Percentiles rank a stretch among this genome's conserved stretches.
Evolutionary conservation across 495 filamentous ascomycete species (phyloP).

Genomic region (Penicillium crystallinum): DNA sequence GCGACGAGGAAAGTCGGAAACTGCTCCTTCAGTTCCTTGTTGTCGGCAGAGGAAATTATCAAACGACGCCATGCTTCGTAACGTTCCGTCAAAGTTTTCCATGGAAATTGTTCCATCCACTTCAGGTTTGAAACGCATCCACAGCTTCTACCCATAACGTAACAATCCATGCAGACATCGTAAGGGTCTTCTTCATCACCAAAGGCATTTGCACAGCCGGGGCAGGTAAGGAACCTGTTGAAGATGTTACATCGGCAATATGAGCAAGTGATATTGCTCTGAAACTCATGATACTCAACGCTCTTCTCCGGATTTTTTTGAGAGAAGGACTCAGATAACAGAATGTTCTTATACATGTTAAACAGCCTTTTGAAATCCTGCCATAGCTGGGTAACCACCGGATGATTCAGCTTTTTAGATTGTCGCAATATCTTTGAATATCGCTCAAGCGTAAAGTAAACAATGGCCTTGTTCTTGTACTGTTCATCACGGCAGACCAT

Average conservation of each 20-base stretch:
- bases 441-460: conserved; percentile 75
- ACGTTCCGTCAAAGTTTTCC: conserved; percentile 68
- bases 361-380: conserved; percentile 79
- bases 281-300: conserved; percentile 68
- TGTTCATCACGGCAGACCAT: conserved; percentile 97
- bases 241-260: conserved; percentile 97
- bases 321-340: conserved; percentile 81
- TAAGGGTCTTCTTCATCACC: conserved; percentile 69
- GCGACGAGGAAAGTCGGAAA: conserved; percentile 61
- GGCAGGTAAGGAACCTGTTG: conserved; percentile 92
- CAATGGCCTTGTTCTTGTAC: conserved; percentile 96
- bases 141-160: conserved; percentile 88
- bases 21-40: conserved; percentile 37
- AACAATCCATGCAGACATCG: conserved; percentile 97
- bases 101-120: conserved; percentile 91
- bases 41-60: conserved; percentile 62
- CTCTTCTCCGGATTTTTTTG: conserved; percentile 51
- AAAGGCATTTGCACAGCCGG: conserved; percentile 57
- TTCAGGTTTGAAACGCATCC: conserved; percentile 73
- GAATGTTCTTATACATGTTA: conserved; percentile 64
- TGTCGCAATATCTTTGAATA: conserved; percentile 62
- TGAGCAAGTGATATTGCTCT: conserved; percentile 88
- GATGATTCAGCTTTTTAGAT: conserved; percentile 36
- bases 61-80: conserved; percentile 78
- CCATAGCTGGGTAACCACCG: conserved; percentile 59